Conservation (phyloP, 179 eudicot species). For the Carnegiea gigantea region DNA sequence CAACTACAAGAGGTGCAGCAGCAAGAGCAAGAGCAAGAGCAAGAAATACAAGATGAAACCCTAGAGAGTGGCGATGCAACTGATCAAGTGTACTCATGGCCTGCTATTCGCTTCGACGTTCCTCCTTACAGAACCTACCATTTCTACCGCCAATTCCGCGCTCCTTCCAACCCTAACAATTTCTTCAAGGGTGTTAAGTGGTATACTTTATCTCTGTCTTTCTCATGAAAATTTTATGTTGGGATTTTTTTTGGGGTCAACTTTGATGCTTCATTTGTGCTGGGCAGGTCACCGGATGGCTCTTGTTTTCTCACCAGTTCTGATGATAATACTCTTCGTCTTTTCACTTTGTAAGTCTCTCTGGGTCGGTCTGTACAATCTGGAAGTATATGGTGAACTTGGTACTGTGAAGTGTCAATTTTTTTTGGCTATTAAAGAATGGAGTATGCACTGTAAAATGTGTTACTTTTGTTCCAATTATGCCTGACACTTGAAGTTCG, state of each 20-base stretch:
- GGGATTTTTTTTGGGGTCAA: background rate
- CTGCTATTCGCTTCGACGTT: slow-evolving; percentile 49
- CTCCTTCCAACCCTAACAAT: slow-evolving; percentile 68
- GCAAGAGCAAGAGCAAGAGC: slow-evolving; percentile 3
- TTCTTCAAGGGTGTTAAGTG: slow-evolving; percentile 84
- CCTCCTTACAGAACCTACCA: slow-evolving; percentile 66
- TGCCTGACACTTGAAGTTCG: background rate
- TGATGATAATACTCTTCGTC: slow-evolving; percentile 66
- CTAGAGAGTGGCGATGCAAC: slow-evolving; percentile 10
- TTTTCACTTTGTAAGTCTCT: slow-evolving; percentile 63
- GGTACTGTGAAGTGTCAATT: background rate
- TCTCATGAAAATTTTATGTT: background rate
- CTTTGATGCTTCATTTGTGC: background rate
- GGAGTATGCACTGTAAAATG: background rate
- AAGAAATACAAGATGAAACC: slow-evolving; percentile 6
- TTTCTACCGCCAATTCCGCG: slow-evolving; percentile 69
- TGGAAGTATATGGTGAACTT: background rate
- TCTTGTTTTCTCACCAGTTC: slow-evolving; percentile 72
- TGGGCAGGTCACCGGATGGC: slow-evolving; percentile 88
- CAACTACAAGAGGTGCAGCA: background rate
- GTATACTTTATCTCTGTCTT: slow-evolving; percentile 29
- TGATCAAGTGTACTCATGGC: slow-evolving; percentile 39
- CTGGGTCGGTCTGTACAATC: background rate
- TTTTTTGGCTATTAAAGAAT: background rate
- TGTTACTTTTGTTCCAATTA: background rate